A percentile compares a stretch with the other conserved stretches of the same genome.
Evolutionary conservation across 2,329 filamentous ascomycete species (phyloP).

Genomic region (Juglanconis oblonga): DNA sequence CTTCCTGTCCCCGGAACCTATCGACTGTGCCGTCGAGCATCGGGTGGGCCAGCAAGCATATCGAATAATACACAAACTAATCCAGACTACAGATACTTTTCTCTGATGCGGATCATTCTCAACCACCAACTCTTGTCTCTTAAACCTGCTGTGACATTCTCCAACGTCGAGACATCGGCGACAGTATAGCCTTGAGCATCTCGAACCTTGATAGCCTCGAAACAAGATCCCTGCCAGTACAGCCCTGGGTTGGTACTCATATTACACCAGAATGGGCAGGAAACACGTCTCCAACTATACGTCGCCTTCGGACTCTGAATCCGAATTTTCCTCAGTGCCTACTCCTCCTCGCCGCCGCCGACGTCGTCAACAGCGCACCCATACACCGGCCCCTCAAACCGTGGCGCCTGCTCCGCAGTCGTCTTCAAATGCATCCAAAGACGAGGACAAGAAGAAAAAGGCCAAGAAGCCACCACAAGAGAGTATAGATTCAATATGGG

Average conservation of each 20-base stretch:
- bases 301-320: constrained; percentile 12
- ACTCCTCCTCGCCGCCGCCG: background rate
- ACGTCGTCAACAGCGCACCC: constrained; percentile 4
- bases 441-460: constrained; percentile 51
- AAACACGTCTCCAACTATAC: background rate
- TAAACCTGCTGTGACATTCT: too few species aligned
- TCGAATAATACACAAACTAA: background rate
- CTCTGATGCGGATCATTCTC: too few species aligned
- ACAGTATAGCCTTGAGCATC: too few species aligned
- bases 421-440: constrained; percentile 25
- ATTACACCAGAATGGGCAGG: constrained; percentile 1
- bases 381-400: background rate
- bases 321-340: constrained; percentile 3
- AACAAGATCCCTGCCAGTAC: too few species aligned
- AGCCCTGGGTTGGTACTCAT: background rate
- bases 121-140: too few species aligned
- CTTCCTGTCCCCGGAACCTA: background rate
- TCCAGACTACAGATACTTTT: background rate
- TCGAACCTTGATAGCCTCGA: too few species aligned
- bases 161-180: too few species aligned
- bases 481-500: constrained; percentile 66
- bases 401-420: constrained; percentile 1
- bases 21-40: background rate
- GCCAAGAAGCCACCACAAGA: constrained; percentile 60
- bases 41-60: background rate